Evolutionary conservation across 2,329 filamentous ascomycete species (phyloP).

Genomic region (Penicillium sp.): DNA sequence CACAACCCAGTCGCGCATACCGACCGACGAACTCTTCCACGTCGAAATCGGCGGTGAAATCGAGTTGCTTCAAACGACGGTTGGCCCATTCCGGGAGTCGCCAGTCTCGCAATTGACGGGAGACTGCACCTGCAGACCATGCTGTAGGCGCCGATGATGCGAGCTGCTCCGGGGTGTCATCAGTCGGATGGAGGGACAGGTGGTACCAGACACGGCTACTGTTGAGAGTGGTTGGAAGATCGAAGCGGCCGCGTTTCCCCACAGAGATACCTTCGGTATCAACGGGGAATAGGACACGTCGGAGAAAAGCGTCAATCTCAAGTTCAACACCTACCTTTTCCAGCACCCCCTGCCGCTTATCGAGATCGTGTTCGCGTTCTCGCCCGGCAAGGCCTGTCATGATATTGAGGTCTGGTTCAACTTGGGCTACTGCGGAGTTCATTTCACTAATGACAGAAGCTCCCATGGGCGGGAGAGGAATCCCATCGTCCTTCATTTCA

Average conservation of each 20-base stretch:
- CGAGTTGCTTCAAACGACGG: slow-evolving; percentile 80
- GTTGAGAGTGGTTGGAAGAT: slow-evolving; percentile 68
- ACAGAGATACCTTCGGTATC: slow-evolving; percentile 75
- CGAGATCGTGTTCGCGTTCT: slow-evolving; percentile 73
- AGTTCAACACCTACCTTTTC: slow-evolving; percentile 83
- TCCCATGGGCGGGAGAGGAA: slow-evolving; percentile 70
- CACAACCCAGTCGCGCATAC: slow-evolving; percentile 79
- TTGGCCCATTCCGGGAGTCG: slow-evolving; percentile 96
- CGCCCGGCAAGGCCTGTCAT: slow-evolving; percentile 63
- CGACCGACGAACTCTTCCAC: slow-evolving; percentile 84
- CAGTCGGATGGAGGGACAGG: slow-evolving; percentile 84
- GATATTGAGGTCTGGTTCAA: slow-evolving; percentile 75
- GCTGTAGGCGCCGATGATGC: slow-evolving; percentile 66
- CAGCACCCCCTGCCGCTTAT: slow-evolving; percentile 76
- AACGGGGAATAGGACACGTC: slow-evolving; percentile 75
- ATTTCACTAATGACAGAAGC: slow-evolving; percentile 84
- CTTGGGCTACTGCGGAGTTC: slow-evolving; percentile 73
- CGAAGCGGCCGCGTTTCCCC: slow-evolving; percentile 73
- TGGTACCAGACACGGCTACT: slow-evolving; percentile 96
- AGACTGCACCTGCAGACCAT: slow-evolving; percentile 92
- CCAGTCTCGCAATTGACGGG: slow-evolving; percentile 89
- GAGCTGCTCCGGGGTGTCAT: slow-evolving; percentile 73
- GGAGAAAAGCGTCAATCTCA: slow-evolving; percentile 78
- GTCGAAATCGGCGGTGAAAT: slow-evolving; percentile 97
- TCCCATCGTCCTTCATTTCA: slow-evolving; percentile 95